These are phyloP conservation scores for Peronospora destructor DNA, from an alignment of 352 stramenopile species.

Conservation along the genomic window DNA sequence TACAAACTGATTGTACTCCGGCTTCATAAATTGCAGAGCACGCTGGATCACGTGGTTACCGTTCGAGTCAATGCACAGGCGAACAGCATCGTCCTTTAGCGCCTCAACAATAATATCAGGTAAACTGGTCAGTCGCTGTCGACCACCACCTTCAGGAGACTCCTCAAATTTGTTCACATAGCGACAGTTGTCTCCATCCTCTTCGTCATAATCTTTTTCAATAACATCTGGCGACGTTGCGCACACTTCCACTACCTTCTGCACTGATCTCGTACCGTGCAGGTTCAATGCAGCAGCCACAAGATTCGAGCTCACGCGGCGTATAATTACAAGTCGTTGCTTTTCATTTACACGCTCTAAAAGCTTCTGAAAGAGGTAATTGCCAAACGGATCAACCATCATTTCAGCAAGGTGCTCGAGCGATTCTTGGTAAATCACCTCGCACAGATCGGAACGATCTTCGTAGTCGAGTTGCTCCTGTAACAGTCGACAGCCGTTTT, in stretches of 20 bases:
- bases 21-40: conserved; percentile 91
- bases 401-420: conserved; percentile 93
- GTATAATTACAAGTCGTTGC: conserved; percentile 89
- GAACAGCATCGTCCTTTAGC: conserved; percentile 90
- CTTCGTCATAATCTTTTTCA: conserved; percentile 40
- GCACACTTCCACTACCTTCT: conserved; percentile 97
- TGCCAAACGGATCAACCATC: conserved; percentile 99
- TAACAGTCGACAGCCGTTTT: conserved; percentile 95
- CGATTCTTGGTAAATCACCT: conserved; percentile 95
- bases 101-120: conserved; percentile 91
- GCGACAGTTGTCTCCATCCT: conserved; percentile 35
- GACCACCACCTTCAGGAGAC: conserved; percentile 15
- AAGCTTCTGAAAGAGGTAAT: conserved; percentile 99
- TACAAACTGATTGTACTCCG: conserved; percentile 93
- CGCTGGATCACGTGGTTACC: conserved; percentile 97
- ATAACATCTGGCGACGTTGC: conserved; percentile 68
- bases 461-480: conserved; percentile 95
- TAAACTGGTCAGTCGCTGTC: conserved; percentile 34
- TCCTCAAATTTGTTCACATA: conserved; percentile 16
- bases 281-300: conserved; percentile 95
- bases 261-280: conserved; percentile 96
- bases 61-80: conserved; percentile 96
- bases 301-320: conserved; percentile 89
- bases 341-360: conserved; percentile 90
- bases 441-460: conserved; percentile 86